Conservation (phyloP, 495 filamentous ascomycete species). For the Ascobolus immersus region DNA sequence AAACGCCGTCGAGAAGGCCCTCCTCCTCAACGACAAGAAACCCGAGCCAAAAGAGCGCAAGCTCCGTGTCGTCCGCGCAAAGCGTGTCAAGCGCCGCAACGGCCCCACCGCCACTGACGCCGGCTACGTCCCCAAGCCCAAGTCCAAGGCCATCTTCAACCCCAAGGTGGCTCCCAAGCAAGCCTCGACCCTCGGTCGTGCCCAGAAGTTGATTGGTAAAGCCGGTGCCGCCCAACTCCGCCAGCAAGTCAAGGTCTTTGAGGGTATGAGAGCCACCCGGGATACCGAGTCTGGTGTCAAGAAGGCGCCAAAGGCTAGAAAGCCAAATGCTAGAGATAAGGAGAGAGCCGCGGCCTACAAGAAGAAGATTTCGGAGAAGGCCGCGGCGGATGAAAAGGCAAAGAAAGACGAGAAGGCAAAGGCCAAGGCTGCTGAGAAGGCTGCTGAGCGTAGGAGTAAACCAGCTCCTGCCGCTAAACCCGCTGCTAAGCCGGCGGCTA, state of each 20-base stretch:
- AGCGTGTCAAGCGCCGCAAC: conserved; percentile 44
- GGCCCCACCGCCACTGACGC: conserved; percentile 12
- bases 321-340: too few relatives aligned
- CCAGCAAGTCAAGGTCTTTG: conserved; percentile 36
- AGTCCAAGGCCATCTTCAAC: conserved; percentile 25
- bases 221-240: conserved; percentile 45
- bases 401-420: too few relatives aligned
- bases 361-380: too few relatives aligned
- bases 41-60: conserved; percentile 78
- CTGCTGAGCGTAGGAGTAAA: too few relatives aligned
- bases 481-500: too few relatives aligned
- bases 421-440: too few relatives aligned
- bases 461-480: too few relatives aligned
- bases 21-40: conserved; percentile 67
- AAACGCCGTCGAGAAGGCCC: conserved; percentile 66
- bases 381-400: too few relatives aligned
- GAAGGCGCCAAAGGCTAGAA: too few relatives aligned
- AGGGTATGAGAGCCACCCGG: conserved; percentile 58
- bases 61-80: conserved; percentile 65
- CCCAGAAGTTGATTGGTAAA: conserved; percentile 55
- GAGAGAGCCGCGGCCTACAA: too few relatives aligned
- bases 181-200: conserved; percentile 52
- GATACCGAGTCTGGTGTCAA: conserved; percentile 38
- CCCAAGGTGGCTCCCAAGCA: conserved; percentile 40
- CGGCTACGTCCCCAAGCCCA: conserved; percentile 10